A percentile compares a stretch with the other conserved stretches of the same genome.
phyloP scores from a whole-genome alignment of 2,329 filamentous ascomycete species.

The Ophidiomyces ophidiicola region DNA sequence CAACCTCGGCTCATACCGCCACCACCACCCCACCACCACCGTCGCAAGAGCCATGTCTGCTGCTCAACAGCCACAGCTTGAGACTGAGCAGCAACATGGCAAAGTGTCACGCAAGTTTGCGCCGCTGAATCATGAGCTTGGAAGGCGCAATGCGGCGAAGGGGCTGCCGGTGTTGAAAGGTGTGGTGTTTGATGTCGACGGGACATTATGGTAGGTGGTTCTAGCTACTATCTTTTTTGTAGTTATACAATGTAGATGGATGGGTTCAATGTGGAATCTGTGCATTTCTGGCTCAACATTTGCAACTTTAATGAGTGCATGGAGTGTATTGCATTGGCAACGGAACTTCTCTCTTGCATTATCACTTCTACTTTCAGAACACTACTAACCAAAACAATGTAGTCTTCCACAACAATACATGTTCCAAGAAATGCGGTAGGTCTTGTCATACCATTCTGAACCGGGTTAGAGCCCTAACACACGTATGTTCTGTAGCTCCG shows the following conservation, averaged over 20 bases:
- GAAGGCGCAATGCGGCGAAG: constrained; percentile 16
- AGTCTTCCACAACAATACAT: constrained; percentile 91
- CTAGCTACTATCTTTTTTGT: constrained; percentile 13
- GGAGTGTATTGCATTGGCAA: background rate
- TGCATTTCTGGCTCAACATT: constrained; percentile 2
- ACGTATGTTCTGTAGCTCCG: constrained; percentile 27
- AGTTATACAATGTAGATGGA: too few relatives aligned
- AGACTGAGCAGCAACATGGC: background rate
- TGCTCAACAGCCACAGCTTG: background rate
- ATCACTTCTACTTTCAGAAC: background rate
- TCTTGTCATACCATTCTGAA: background rate
- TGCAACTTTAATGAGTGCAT: background rate
- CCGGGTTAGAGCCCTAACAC: background rate
- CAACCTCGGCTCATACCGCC: background rate
- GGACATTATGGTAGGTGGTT: constrained; percentile 66
- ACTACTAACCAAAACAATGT: constrained; percentile 5
- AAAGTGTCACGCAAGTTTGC: constrained; percentile 36
- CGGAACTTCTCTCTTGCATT: background rate
- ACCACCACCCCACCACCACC: too few relatives aligned
- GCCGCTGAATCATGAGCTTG: constrained; percentile 32
- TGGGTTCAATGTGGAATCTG: background rate
- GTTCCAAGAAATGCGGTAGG: constrained; percentile 72
- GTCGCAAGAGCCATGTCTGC: background rate
- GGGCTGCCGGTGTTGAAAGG: constrained; percentile 40
- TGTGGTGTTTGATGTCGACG: constrained; percentile 85